Evolutionary conservation across 1,139 yeast genomes (phyloP).

Genomic region (Yamadazyma pseudoaaseri): DNA sequence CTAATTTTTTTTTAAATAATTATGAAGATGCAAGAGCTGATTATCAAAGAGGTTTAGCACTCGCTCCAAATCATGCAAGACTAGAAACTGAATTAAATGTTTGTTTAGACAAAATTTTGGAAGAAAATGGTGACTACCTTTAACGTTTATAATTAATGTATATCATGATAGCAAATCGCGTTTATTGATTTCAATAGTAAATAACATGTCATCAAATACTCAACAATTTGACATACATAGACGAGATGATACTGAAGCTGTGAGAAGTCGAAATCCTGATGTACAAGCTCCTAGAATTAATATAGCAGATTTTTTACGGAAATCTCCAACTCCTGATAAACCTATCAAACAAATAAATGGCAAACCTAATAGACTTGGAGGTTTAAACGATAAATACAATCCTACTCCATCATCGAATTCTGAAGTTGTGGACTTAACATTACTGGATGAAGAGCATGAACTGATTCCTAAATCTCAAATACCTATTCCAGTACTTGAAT

Average conservation of each 20-base stretch:
- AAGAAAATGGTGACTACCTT: slow-evolving; percentile 51
- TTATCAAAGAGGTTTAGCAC: slow-evolving; percentile 73
- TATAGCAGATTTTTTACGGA: too few species aligned
- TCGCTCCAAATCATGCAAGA: slow-evolving; percentile 53
- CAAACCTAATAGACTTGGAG: too few species aligned
- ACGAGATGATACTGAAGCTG: too few species aligned
- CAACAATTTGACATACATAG: too few species aligned
- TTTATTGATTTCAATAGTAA: too few species aligned
- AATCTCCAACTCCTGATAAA: too few species aligned
- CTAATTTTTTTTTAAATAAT: slow-evolving; percentile 67
- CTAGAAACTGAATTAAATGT: slow-evolving; percentile 41
- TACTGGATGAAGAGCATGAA: slow-evolving; percentile 6
- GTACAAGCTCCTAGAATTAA: too few species aligned
- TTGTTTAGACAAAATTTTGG: slow-evolving; percentile 46
- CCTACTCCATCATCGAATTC: neutral
- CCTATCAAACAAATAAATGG: too few species aligned
- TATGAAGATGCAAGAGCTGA: slow-evolving; percentile 71
- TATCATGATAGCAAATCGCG: neutral
- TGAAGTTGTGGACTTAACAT: slow-evolving; percentile 5
- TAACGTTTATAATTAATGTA: slow-evolving; percentile 10
- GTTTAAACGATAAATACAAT: neutral
- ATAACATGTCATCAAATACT: too few species aligned
- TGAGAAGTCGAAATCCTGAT: too few species aligned
- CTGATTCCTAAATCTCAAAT: neutral
- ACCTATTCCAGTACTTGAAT: neutral